Percentiles rank a stretch among this genome's conserved stretches.
Evolutionary conservation across 1,284 basidiomycete genomes (phyloP).

Genomic region (Moesziomyces sp.): DNA sequence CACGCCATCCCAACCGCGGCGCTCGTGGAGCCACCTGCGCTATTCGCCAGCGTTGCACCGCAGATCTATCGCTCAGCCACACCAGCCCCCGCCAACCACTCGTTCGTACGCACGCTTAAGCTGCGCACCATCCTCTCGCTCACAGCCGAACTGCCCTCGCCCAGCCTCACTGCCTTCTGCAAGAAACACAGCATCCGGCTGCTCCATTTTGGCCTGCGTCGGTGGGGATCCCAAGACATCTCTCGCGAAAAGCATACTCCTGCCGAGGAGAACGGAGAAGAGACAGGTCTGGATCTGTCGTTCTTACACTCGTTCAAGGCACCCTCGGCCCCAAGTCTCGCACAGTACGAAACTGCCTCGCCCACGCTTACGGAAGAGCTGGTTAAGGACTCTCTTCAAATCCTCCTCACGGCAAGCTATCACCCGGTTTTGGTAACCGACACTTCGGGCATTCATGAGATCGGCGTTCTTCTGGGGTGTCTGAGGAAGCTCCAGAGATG

Average conservation of each 20-base stretch:
- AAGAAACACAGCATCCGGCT: slow-evolving; percentile 39
- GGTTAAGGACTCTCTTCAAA: slow-evolving; percentile 59
- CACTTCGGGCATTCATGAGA: slow-evolving; percentile 62
- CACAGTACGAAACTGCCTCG: slow-evolving; percentile 26
- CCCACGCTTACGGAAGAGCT: slow-evolving; percentile 48
- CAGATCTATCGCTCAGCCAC: slow-evolving; percentile 59
- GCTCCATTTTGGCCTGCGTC: slow-evolving; percentile 53
- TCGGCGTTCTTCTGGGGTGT: slow-evolving; percentile 61
- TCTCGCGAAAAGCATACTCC: background rate
- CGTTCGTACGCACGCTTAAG: slow-evolving; percentile 48
- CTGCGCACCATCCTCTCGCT: slow-evolving; percentile 59
- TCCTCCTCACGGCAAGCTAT: slow-evolving; percentile 47
- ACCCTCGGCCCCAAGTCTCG: slow-evolving; percentile 19
- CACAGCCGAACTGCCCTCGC: slow-evolving; percentile 58
- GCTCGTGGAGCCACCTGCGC: slow-evolving; percentile 50
- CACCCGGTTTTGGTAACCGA: slow-evolving; percentile 63
- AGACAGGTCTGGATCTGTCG: slow-evolving; percentile 6
- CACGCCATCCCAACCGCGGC: slow-evolving; percentile 33
- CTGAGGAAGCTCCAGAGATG: slow-evolving; percentile 62
- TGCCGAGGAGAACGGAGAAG: background rate
- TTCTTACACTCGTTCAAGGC: slow-evolving; percentile 18
- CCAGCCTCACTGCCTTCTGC: slow-evolving; percentile 45
- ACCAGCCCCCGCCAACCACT: slow-evolving; percentile 35
- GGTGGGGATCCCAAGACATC: slow-evolving; percentile 15
- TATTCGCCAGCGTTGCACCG: slow-evolving; percentile 57